Evolutionary conservation across 2,329 filamentous ascomycete species (phyloP), one percentile per base, ranked within the genome.

Genomic region (Phoma sp.): DNA sequence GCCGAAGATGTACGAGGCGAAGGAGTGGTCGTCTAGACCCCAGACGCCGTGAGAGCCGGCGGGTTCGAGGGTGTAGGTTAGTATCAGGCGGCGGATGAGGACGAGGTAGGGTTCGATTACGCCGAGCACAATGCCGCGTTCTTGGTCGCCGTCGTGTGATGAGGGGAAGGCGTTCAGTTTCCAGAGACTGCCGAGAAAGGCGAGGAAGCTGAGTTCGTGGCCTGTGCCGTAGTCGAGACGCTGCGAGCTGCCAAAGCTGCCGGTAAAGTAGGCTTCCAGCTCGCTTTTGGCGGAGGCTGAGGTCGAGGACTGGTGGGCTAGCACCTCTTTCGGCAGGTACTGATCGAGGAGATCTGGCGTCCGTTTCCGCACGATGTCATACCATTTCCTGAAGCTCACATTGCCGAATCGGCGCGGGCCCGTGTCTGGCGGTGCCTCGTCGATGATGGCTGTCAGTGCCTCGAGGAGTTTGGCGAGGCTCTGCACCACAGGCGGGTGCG

Each of bases 11-110:
- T 98, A 99, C 0, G 95, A 90, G 24, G 95, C 76, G 74, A 99
- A 98, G 8, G 87, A 93, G 76, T 99, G 94, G 74, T 99, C 95
- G 72, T 99, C 95, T n/a, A 99, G 82, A 19, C 95, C 95, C 95
- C 95, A 99, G 19, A 99, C 95, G 3, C 95, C 95, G 72, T 98
- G 95, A 1, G 94, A 96, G 2, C 95, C 95, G 6, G 95, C 95
- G 4, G 95, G 95, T 72, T 99, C 95, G 19, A 99, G 85, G 0
- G 88, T 97, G 74, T 98, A 99, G 2, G 88, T 94, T 45, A 91
- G 81, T 65, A 99, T 97, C 9, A 99, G 82, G 37, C 84, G 86
- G 35, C 95, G 88, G 40, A 96, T 82, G 2, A 98, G 87, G 29
- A 81, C 79, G n/a, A 96, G 80, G 69, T 96, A 96, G 83, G 89